Evolutionary conservation across 179 eudicot genomes (phyloP).

Genomic region (Amaranthus tricolor): DNA sequence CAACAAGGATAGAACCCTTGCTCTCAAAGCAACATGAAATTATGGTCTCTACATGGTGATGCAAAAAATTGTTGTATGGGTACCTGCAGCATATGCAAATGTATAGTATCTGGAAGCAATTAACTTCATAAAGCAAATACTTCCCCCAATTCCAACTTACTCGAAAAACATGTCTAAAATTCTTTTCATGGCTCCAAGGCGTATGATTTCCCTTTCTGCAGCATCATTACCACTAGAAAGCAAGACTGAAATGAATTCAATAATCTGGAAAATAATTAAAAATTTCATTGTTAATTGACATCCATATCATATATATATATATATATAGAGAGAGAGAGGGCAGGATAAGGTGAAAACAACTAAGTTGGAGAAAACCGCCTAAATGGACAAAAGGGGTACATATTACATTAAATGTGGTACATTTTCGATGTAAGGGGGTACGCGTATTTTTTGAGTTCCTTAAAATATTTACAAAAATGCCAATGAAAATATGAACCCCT

Average conservation of each 20-base stretch:
- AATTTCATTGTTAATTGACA: conserved; percentile 11
- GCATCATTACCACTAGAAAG: conserved; percentile 68
- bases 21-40: conserved; percentile 75
- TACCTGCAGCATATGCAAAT: conserved; percentile 53
- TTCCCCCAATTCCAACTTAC: conserved; percentile 40
- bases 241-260: conserved; percentile 88
- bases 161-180: conserved; percentile 75
- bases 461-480: too few species aligned
- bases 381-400: too few species aligned
- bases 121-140: neutral
- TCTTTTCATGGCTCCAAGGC: conserved; percentile 72
- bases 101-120: conserved; percentile 15
- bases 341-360: too few species aligned
- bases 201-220: conserved; percentile 84
- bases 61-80: conserved; percentile 91
- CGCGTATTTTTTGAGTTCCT: too few species aligned
- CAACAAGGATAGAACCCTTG: conserved; percentile 58
- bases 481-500: too few species aligned
- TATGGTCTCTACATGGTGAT: conserved; percentile 78
- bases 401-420: too few species aligned
- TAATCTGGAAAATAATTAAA: conserved; percentile 50
- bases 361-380: too few species aligned
- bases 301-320: neutral
- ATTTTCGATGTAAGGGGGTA: too few species aligned
- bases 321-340: too few species aligned